Evolutionary conservation across 176 grass and related monocot species (phyloP), one percentile per base, ranked within the genome.

Genomic region (Tillandsia leiboldiana): DNA sequence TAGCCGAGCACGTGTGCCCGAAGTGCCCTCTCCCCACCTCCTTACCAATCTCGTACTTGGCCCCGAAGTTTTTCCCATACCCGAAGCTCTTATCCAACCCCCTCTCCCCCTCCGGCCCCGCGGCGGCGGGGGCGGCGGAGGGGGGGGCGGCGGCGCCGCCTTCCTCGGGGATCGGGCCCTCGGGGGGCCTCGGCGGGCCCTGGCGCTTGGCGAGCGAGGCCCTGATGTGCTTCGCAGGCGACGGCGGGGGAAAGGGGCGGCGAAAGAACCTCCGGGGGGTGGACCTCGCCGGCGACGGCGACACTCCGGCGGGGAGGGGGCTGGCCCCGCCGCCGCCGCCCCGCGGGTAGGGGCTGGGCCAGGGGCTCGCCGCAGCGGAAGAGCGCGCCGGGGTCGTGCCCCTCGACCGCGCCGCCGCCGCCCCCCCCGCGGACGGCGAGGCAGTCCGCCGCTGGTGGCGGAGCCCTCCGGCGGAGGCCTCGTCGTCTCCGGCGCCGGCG

Each of bases 141-240:
- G 53, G 8, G 51, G 64, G 8, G 51, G 58, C 22, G 61, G 10
- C 75, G 49, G 26, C 72, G 63, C 62, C 84, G 56, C 20, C 47
- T 47, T 12, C 18, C 81, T 71, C 50, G 82, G 82, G 23, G 71
- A 88, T 18, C 74, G 78, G 22, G 66, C 75, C 63, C 77, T 82
- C 50, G 80, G 66, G 9, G 72, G 85, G 61, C 69, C 66, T 26
- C 51, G 11, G 26, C 26, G 49, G 28, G 28, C 77, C 48, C 52
- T 61, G 48, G 52, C 77, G 65, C 66, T 88, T 91, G 50, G 82
- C 94, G 2, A 93, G 87, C 0, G 94, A 99, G 22, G 87, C 90
- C 82, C 92, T 97, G 81, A 97, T 97, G 83, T 97, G 93, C 81
- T 92, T 97, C 53, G 93, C 93, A 47, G 94, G 94, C 0, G 94